phyloP scores from a whole-genome alignment of 176 grass and related monocot species.

The Chrysopogon serrulatus region DNA sequence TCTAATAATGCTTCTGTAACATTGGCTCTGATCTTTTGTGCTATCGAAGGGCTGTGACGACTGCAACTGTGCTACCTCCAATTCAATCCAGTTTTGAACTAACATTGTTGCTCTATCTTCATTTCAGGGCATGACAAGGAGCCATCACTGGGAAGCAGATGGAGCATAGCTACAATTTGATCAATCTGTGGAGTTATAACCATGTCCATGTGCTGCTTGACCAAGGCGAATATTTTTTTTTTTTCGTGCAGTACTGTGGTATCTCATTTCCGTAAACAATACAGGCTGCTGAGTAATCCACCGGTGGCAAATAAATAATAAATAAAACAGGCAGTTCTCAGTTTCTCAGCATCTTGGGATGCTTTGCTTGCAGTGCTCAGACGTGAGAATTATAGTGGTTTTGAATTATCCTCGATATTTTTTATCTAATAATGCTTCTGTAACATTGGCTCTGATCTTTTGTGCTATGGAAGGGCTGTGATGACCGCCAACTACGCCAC shows the following conservation, averaged over 20 bases:
- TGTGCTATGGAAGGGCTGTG: neutral
- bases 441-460: too few relatives aligned
- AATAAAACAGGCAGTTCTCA: neutral
- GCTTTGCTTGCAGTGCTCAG: neutral
- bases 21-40: neutral
- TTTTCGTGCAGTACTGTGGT: neutral
- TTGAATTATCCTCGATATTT: too few relatives aligned
- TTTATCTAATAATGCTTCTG: too few relatives aligned
- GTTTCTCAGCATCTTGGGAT: neutral
- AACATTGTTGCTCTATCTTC: neutral
- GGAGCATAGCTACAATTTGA: conserved; percentile 26
- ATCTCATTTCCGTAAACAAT: neutral
- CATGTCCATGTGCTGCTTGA: neutral
- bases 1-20: neutral
- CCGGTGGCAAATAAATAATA: neutral
- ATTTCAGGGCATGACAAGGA: conserved; percentile 35
- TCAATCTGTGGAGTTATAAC: neutral
- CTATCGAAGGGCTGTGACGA: neutral
- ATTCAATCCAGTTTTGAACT: neutral
- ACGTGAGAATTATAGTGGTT: too few relatives aligned
- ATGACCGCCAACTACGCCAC: neutral
- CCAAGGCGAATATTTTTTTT: neutral
- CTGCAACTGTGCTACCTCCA: neutral
- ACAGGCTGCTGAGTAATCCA: neutral
- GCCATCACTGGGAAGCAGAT: conserved; percentile 8